Evolutionary conservation across 2,329 filamentous ascomycete genomes (phyloP), one percentile per base, ranked within the genome.

Genomic region (Zalaria obscura): DNA sequence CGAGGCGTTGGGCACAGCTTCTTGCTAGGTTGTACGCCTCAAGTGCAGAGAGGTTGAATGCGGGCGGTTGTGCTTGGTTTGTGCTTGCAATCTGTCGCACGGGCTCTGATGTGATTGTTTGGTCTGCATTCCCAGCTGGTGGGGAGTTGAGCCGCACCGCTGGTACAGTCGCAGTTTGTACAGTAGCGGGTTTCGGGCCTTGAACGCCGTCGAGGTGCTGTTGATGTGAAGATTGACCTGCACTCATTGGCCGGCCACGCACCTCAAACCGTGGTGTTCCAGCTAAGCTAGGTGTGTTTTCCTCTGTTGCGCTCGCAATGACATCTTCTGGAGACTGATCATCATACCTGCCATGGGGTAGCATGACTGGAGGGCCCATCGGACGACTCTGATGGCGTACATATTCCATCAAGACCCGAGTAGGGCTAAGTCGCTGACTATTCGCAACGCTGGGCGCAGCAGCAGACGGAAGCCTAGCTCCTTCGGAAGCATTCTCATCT

Each of bases 1-100:
- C 78, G 8, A 89, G 58, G 2, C 83, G 76, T 40, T 73, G 68
- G 32, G 76, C 75, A 32, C 53, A 55, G 34, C 53, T 51, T 26
- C 51, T 51, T 6, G 59, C 47, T 45, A 86, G 73, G 29, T 32
- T n/a, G 29, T 32, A 7, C 29, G 29, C 29, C 29, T 32, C 7
- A 32, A 32, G 29, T 7, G 29, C 29, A 32, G 29, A n/a, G 29
- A 18, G 35, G 3, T 39, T 39, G 36, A 5, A 18, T 26, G n/a
- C 31, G 25, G 11, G 7, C 11, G 10, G n/a, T 6, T 2, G 36
- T 25, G 10, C 4, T 8, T 18, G n/a, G 4, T 38, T 26, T 4
- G 29, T 7, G 7, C 35, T 25, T 2, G 5, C 26, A n/a, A 27
- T 31, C 7, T 26, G 25, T 7, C 31, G 4, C 5, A 36, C 27